Evolutionary conservation across 2,329 filamentous ascomycete genomes (phyloP), one percentile per base, ranked within the genome.

Genomic region (Nothophaeocryptopus gaeumannii): DNA sequence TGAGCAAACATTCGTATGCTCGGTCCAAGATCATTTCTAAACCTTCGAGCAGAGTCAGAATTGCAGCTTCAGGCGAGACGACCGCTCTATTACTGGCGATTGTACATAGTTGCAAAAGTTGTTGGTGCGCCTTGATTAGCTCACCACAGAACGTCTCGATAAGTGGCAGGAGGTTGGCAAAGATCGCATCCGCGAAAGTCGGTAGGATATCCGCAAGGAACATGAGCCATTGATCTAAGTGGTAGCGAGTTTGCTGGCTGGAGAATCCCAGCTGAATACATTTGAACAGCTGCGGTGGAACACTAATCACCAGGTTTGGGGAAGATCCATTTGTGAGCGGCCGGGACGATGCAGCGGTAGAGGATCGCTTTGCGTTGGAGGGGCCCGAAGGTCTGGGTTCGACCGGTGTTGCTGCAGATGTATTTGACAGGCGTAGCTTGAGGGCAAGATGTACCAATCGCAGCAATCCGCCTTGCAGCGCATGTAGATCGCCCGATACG

Each of bases 171-270:
- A 99, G 74, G 44, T 93, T 86, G 64, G 96, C 88, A 66, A 96
- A 96, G 39, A 96, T 89, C 5, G 85, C 83, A 37, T 88, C 84
- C 0, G 86, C 80, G 68, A 95, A 96, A 11, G 95, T 77, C 0
- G 91, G 89, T 29, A 99, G 74, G 38, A 89, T 88, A 64, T 92
- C 87, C 4, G 83, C 81, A 7, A 99, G 76, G 59, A 99, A 91
- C 29, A 81, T 78, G 8, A 96, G 84, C 95, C 95, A 99, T 65
- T 88, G 91, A 61, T 97, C 91, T 32, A 99, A 74, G 5, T 95
- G 85, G 8, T 83, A 77, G 5, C 89, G 83, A 58, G 88, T 91
- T 45, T 77, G 83, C 2, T 79, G 67, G 3, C 89, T 88, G 47
- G 86, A 83, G 42, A 99, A 84, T 0, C 90, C 93, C 39, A 84